phyloP scores from a whole-genome alignment of 75 land plant genomes.

The Isoetes taiwanensis region DNA sequence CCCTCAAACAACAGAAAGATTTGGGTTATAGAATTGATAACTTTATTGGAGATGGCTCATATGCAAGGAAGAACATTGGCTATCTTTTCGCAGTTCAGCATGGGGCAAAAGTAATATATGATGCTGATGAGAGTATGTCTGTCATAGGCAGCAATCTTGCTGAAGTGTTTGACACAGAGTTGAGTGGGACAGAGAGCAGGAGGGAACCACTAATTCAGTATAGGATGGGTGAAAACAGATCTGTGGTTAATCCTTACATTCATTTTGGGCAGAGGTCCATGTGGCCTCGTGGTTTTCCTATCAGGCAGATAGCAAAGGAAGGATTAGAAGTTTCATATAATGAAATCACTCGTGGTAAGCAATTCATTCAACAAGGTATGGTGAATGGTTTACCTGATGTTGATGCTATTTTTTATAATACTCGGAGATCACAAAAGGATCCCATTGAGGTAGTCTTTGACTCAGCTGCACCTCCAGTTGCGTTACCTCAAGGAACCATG shows the following conservation, averaged over 20 bases:
- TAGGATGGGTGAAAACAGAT: constrained; percentile 38
- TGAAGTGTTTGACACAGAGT: constrained; percentile 59
- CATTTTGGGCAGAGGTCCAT: constrained; percentile 97
- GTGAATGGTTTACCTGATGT: constrained; percentile 95
- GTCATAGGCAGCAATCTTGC: constrained; percentile 48
- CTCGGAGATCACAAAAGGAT: constrained; percentile 58
- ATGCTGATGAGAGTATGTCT: constrained; percentile 59
- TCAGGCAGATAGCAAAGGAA: constrained; percentile 56
- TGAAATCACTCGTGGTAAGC: constrained; percentile 65
- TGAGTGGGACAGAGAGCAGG: constrained; percentile 44
- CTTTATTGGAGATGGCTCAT: constrained; percentile 55
- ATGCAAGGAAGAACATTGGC: constrained; percentile 62
- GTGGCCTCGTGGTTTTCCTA: constrained; percentile 90
- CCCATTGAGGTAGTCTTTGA: constrained; percentile 69
- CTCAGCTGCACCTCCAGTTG: constrained; percentile 70
- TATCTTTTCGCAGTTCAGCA: constrained; percentile 92
- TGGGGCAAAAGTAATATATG: constrained; percentile 76
- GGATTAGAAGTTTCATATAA: constrained; percentile 66
- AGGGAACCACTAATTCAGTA: constrained; percentile 61
- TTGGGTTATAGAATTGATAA: constrained; percentile 48
- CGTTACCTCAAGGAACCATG: constrained; percentile 82
- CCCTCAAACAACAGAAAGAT: constrained; percentile 44
- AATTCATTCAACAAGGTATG: constrained; percentile 91
- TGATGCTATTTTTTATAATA: constrained; percentile 86
- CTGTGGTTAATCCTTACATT: constrained; percentile 78